Evolutionary conservation across 768 basidiomycete genomes (phyloP), one percentile per base, ranked within the genome.

Genomic region (Steccherinum ochraceum): DNA sequence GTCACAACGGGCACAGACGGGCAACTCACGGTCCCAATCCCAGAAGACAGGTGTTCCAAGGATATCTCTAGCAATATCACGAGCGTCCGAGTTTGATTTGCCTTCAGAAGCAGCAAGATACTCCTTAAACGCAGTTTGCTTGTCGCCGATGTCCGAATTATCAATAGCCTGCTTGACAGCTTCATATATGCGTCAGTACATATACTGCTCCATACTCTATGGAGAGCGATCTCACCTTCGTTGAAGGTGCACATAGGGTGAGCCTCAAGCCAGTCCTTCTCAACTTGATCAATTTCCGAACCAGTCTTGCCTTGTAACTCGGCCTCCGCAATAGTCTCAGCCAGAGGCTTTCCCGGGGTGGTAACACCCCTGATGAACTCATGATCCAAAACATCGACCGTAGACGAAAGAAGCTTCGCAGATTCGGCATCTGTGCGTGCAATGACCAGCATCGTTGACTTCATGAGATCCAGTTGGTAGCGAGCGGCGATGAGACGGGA

Each of bases 381-480:
- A 51, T 95, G 91, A 69, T 97, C 94, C 24, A 75, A 73, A 44
- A 79, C 66, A 62, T 96, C 94, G 24, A 95, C 76, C 46, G 84
- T 91, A 20, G 86, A 88, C 4, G 88, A 86, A 51, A 97, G 75
- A 27, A 95, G 80, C 64, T 83, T 86, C 41, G 79, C 90, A 16
- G 85, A 88, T 67, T 95, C 90, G 19, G 93, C 84, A 64, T 97
- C 94, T 1, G 93, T 94, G 46, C 94, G 84, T 11, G 93, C 93
- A 53, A 97, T 91, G 55, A 93, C 69, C 39, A 93, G 78, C 83
- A 91, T 89, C 3, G 89, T 87, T 51, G 84, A 86, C 63, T 89
- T 86, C 61, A 96, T 75, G 52, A 97, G 74, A 66, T 97, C 94
- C 52, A 92, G 78, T 70, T 95, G 92, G 72, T 94, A 91, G 18